Evolutionary conservation across 2,329 filamentous ascomycete genomes (phyloP), one percentile per base, ranked within the genome.

Genomic region (Colletotrichum sp.): DNA sequence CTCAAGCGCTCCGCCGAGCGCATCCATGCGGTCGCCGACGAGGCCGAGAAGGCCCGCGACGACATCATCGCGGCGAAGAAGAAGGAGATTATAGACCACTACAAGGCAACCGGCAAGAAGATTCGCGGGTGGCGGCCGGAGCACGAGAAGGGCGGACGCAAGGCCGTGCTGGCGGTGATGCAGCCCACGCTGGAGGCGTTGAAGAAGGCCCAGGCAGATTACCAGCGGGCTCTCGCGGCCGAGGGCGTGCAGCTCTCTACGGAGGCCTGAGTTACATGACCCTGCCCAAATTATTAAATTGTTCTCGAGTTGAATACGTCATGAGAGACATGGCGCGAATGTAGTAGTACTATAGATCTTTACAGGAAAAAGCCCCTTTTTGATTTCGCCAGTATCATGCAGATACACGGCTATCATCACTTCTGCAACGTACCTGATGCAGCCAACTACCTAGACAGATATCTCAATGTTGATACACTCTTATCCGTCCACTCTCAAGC

Each of bases 1-100:
- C 89, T 99, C 16, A 91, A 92, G 75, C 92, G 94, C 74, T 96
- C 95, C 0, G 88, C 93, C 71, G 91, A 94, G 75, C 92, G 97
- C 30, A 96, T 98, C 83, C 91, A 94, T 73, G 92, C 93, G 18
- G 94, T 98, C 2, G 94, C 94, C 1, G 90, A 92, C 16, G 93
- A 95, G 79, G 97, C 97, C 0, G 96, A 98, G 81, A 87, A 87
- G 70, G 94, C 95, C 76, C 90, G 95, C 34, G 88, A 92, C 67
- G 88, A 89, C n/a, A 88, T 92, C 69, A 90, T 97, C 18, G 90
- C 92, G 56, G 89, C 87, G 67, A 87, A 92, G 75, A 95, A 93
- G 84, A 89, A 90, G 77, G 92, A 96, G 79, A 93, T 95, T 18
- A 89, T 93, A 68, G 91, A 93, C 71, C 88, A 94, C 73, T 94